A percentile compares a stretch with the other conserved stretches of the same genome.
Conservation (phyloP, 495 filamentous ascomycete genomes). For the Talaromyces nanjingensis region DNA sequence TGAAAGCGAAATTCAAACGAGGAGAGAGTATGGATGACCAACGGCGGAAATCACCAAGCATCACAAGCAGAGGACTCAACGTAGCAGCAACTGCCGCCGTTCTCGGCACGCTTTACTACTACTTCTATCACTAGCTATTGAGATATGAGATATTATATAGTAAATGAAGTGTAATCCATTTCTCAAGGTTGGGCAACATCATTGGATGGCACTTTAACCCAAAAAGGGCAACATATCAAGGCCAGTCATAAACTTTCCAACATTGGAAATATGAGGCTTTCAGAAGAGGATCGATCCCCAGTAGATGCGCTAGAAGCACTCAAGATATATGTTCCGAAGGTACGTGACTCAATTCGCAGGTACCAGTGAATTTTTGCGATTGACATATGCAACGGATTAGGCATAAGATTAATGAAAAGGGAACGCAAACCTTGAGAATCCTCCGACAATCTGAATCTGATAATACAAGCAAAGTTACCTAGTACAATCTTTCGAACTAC, state of each 20-base stretch:
- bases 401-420: no score
- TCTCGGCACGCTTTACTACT: neutral
- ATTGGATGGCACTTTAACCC: neutral
- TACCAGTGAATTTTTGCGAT: neutral
- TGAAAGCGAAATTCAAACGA: neutral
- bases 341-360: neutral
- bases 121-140: neutral
- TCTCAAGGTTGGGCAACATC: neutral
- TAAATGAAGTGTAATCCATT: neutral
- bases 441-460: neutral
- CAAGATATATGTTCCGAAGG: neutral
- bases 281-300: no score
- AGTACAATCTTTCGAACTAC: neutral
- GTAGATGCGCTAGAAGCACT: neutral
- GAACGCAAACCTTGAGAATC: neutral
- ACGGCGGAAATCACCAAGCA: constrained; percentile 9
- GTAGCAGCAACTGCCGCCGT: neutral
- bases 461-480: neutral
- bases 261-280: neutral
- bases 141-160: neutral
- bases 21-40: constrained; percentile 3
- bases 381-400: no score
- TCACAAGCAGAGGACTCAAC: neutral
- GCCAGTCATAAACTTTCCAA: no score
- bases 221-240: no score